phyloP scores from a whole-genome alignment of 129 eudicot species.

The Tagetes erecta region DNA sequence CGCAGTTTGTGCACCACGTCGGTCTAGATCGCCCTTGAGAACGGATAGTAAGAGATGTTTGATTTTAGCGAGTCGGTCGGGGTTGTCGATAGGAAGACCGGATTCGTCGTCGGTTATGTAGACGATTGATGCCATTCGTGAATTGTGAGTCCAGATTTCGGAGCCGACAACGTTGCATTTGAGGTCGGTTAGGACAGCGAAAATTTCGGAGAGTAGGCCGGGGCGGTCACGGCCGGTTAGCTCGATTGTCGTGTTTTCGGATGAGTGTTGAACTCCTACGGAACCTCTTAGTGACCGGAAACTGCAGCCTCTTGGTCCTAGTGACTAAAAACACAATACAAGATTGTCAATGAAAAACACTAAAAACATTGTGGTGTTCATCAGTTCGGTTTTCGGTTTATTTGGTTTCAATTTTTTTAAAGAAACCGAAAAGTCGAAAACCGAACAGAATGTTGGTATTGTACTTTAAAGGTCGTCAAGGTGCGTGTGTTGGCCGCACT shows the following conservation, averaged over 20 bases:
- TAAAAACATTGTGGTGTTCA: no score
- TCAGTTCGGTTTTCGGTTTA: background rate
- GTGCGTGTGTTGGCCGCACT: background rate
- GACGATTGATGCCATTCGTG: conserved; percentile 78
- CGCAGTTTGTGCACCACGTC: conserved; percentile 62
- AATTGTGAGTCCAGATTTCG: conserved; percentile 91
- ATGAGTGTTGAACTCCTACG: conserved; percentile 67
- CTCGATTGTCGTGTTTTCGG: conserved; percentile 73
- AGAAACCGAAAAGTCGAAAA: no score
- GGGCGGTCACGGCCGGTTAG: conserved; percentile 77
- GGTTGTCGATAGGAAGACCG: conserved; percentile 54
- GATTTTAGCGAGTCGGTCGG: conserved; percentile 60
- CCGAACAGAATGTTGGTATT: no score
- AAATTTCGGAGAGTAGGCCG: conserved; percentile 81
- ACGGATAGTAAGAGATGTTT: conserved; percentile 65
- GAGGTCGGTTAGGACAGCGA: conserved; percentile 77
- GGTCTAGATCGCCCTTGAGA: conserved; percentile 58
- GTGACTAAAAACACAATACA: conserved; percentile 43
- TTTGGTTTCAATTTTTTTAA: no score
- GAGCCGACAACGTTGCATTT: conserved; percentile 78
- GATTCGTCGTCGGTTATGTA: conserved; percentile 64
- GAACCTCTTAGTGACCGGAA: conserved; percentile 60
- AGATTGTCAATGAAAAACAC: background rate
- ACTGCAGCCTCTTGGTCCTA: conserved; percentile 72
- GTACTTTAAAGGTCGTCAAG: background rate